These are phyloP conservation scores for Puccinia sorghi DNA, from an alignment of 1,284 basidiomycete species.

Conservation along the genomic window DNA sequence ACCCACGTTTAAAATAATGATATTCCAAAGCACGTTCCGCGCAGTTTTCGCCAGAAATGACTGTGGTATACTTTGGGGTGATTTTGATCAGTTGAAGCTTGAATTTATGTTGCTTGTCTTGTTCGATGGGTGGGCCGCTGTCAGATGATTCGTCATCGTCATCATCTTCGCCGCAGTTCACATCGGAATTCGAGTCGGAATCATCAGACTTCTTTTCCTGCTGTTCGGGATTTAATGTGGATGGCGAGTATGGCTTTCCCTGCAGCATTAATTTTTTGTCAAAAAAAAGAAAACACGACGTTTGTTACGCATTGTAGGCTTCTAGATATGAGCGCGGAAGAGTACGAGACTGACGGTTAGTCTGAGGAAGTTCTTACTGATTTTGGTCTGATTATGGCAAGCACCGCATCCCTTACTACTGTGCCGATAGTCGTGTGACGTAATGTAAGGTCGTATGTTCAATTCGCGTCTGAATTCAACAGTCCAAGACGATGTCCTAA, in stretches of 20 bases:
- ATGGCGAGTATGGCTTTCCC: not conserved
- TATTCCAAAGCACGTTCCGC: slow-evolving; percentile 22
- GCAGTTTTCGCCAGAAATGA: slow-evolving; percentile 40
- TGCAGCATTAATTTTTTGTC: not conserved
- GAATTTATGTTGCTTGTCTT: slow-evolving; percentile 24
- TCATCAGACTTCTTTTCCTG: not conserved
- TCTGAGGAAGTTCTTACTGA: slow-evolving; percentile 14
- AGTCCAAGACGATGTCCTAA: slow-evolving; percentile 39
- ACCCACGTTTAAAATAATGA: slow-evolving; percentile 42
- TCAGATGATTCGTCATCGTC: not conserved
- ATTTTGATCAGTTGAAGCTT: not conserved
- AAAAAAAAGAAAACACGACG: not conserved
- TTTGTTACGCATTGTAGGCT: not conserved
- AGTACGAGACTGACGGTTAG: slow-evolving; percentile 17
- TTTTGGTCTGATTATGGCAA: slow-evolving; percentile 35
- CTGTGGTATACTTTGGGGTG: not conserved
- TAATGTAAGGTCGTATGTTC: slow-evolving; percentile 10
- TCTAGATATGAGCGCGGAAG: not conserved
- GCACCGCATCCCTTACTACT: slow-evolving; percentile 21
- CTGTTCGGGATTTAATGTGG: slow-evolving; percentile 17
- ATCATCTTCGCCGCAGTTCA: not conserved
- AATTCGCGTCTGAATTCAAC: slow-evolving; percentile 21
- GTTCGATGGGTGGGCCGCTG: not conserved
- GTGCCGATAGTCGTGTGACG: not conserved
- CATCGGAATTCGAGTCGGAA: not conserved